A percentile compares a stretch with the other conserved stretches of the same genome.
These are phyloP conservation scores for Dioscorea cayenensis DNA, from an alignment of 116 monocot genomes.

Conservation along the genomic window DNA sequence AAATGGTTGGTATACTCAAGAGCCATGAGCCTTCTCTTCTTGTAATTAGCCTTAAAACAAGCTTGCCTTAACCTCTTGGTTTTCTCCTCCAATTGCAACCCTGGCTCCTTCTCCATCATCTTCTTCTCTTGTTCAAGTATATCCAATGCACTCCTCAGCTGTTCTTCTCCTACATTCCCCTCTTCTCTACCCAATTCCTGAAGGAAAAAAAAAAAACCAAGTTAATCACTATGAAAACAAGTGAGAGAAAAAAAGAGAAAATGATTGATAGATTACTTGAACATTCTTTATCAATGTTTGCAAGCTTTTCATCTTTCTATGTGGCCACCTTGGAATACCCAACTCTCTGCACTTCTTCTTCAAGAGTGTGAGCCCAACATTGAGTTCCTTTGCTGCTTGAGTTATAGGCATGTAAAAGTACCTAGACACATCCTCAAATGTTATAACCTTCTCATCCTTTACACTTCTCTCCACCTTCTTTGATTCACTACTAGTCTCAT, in stretches of 20 bases:
- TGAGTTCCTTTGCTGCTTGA: constrained; percentile 61
- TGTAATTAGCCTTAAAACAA: constrained; percentile 88
- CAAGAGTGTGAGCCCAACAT: constrained; percentile 66
- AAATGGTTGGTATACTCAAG: too few relatives aligned
- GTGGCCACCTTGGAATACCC: constrained; percentile 72
- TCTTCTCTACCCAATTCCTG: constrained; percentile 42
- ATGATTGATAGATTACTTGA: constrained; percentile 16
- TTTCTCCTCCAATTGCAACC: constrained; percentile 47
- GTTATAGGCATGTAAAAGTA: constrained; percentile 79
- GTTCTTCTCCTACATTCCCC: constrained; percentile 24
- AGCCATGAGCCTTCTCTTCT: constrained; percentile 47
- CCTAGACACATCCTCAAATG: constrained; percentile 56
- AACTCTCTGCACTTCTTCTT: constrained; percentile 80
- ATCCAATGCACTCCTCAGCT: constrained; percentile 42
- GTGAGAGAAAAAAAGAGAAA: not conserved
- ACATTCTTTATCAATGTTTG: constrained; percentile 65
- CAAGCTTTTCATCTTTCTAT: constrained; percentile 72
- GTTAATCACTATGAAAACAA: too few relatives aligned
- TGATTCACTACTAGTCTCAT: not conserved
- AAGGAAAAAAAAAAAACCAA: not conserved
- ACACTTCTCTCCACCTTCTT: not conserved
- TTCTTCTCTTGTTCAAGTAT: constrained; percentile 59
- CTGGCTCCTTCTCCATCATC: constrained; percentile 48
- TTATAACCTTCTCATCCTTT: constrained; percentile 26
- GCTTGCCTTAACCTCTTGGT: constrained; percentile 78